These are phyloP conservation scores for Grosmannia clavigera DNA, from an alignment of 2,329 filamentous ascomycete species.

Conservation along the genomic window DNA sequence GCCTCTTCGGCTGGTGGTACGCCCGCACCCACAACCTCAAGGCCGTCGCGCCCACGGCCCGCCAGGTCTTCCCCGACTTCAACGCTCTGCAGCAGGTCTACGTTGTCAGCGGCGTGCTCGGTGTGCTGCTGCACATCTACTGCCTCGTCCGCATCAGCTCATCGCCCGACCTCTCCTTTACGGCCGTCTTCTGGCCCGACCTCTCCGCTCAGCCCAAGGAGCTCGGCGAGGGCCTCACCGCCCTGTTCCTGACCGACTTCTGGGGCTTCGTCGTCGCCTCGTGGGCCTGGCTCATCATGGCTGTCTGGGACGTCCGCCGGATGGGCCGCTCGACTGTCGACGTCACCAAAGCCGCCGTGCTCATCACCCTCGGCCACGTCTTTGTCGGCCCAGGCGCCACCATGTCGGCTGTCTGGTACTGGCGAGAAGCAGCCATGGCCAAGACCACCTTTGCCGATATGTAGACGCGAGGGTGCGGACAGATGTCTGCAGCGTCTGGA, in stretches of 20 bases:
- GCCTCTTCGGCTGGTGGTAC: conserved; percentile 1
- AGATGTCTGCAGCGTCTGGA: neutral
- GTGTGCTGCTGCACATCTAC: conserved; percentile 1
- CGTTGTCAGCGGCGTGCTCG: conserved; percentile 1
- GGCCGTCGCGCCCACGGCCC: neutral
- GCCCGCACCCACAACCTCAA: neutral
- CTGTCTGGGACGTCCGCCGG: conserved; percentile 6
- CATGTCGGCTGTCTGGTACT: conserved; percentile 7
- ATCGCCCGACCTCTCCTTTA: neutral
- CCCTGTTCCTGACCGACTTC: conserved; percentile 5
- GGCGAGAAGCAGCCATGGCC: conserved; percentile 3
- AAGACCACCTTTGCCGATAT: conserved; percentile 1
- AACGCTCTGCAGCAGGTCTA: conserved; percentile 2
- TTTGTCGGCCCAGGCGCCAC: conserved; percentile 5
- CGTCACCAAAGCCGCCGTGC: neutral
- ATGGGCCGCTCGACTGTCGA: neutral
- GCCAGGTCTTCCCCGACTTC: conserved; percentile 1
- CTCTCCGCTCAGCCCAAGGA: neutral
- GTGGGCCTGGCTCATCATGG: conserved; percentile 2
- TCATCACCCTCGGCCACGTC: conserved; percentile 1
- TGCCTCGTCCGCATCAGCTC: neutral
- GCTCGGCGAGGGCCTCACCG: conserved; percentile 2
- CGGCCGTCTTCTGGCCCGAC: conserved; percentile 2
- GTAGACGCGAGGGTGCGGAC: neutral
- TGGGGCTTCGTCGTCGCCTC: conserved; percentile 1